Conservation (phyloP, 441 rosid genomes). For the Erodium chrysanthum region DNA sequence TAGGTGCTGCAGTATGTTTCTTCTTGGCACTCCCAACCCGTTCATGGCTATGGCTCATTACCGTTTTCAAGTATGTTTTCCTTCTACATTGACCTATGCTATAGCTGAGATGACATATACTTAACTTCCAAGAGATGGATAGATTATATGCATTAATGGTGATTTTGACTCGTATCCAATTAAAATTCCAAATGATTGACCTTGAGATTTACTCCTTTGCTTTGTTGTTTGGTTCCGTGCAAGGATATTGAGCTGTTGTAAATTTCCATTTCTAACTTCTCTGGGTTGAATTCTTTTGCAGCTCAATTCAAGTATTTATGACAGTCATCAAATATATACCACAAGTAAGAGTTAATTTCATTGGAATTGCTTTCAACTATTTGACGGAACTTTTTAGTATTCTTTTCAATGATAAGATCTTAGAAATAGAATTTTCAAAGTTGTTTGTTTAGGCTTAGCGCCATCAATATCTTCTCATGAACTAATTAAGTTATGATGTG, state of each 20-base stretch:
- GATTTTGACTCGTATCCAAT: neutral
- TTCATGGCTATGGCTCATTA: slow-evolving; percentile 83
- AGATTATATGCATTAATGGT: neutral
- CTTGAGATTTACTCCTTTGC: neutral
- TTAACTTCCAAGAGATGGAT: neutral
- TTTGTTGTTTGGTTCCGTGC: neutral
- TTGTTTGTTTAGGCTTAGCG: neutral
- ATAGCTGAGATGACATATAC: neutral
- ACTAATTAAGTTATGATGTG: slow-evolving; percentile 1
- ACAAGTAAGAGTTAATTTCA: slow-evolving; percentile 41
- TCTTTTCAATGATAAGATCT: too few relatives aligned
- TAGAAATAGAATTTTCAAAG: too few relatives aligned
- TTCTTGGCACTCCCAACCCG: slow-evolving; percentile 62
- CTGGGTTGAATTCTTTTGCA: slow-evolving; percentile 27
- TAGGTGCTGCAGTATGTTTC: slow-evolving; percentile 53
- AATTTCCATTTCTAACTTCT: slow-evolving; percentile 11
- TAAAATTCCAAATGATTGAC: neutral
- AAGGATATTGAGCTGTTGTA: neutral
- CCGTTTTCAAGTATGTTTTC: slow-evolving; percentile 63
- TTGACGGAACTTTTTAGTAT: neutral
- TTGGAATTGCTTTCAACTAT: neutral
- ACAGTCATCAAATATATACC: slow-evolving; percentile 80
- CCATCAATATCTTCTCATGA: neutral
- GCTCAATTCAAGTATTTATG: slow-evolving; percentile 85
- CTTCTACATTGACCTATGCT: neutral